Evolutionary conservation across 108 stramenopile species (phyloP).

Genomic region (Aurantiochytrium sp.): DNA sequence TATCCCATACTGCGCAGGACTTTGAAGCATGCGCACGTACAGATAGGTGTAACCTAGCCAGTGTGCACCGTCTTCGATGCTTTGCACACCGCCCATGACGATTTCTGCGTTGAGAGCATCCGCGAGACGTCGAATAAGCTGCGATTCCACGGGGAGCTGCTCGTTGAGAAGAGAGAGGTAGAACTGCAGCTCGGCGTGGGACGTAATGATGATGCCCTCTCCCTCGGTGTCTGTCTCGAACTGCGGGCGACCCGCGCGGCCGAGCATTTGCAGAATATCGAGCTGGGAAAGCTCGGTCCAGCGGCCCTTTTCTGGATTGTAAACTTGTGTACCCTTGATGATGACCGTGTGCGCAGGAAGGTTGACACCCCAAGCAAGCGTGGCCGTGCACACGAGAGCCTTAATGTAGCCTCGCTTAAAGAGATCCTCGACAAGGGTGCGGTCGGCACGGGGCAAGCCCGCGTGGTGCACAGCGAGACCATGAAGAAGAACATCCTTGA

Average conservation of each 20-base stretch:
- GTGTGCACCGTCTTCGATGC: conserved; percentile 79
- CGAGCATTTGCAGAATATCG: conserved; percentile 97
- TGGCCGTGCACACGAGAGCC: conserved; percentile 91
- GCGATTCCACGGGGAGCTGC: conserved; percentile 97
- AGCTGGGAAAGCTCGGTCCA: conserved; percentile 98
- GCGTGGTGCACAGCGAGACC: conserved; percentile 99
- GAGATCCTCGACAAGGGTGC: conserved; percentile 93
- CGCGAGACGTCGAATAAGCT: conserved; percentile 83
- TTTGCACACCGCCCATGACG: conserved; percentile 82
- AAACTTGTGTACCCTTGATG: conserved; percentile 99
- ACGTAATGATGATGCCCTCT: conserved; percentile 97
- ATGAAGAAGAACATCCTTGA: conserved; percentile 87
- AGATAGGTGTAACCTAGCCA: conserved; percentile 98
- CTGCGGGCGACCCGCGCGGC: conserved; percentile 95
- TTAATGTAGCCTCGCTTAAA: conserved; percentile 91
- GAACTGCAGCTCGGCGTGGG: conserved; percentile 94
- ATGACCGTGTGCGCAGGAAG: conserved; percentile 98
- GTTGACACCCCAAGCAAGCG: conserved; percentile 99
- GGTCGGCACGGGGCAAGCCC: conserved; percentile 86
- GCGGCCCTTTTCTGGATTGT: conserved; percentile 87
- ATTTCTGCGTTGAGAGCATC: conserved; percentile 97
- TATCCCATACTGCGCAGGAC: conserved; percentile 83
- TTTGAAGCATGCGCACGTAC: conserved; percentile 91
- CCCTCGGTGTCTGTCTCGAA: conserved; percentile 82
- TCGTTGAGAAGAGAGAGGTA: conserved; percentile 94